phyloP scores from a whole-genome alignment of 768 basidiomycete species.

The Lactarius deliciosus region DNA sequence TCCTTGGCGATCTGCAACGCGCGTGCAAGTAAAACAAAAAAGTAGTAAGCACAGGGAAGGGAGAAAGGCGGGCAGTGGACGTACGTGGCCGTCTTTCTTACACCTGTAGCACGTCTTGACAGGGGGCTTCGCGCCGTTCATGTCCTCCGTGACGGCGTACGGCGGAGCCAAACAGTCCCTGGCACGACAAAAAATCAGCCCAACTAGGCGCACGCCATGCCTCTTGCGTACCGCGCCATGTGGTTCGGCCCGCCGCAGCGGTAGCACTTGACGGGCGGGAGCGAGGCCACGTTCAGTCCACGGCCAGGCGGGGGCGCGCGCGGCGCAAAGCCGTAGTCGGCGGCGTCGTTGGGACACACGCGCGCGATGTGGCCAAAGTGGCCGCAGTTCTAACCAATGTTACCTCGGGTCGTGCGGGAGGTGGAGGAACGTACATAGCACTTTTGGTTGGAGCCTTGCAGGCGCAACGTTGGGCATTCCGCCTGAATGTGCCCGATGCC shows the following conservation, averaged over 20 bases:
- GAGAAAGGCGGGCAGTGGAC: slow-evolving; percentile 33
- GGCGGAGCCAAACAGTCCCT: slow-evolving; percentile 84
- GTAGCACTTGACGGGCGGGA: slow-evolving; percentile 86
- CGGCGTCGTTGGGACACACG: slow-evolving; percentile 56
- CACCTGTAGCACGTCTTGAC: slow-evolving; percentile 88
- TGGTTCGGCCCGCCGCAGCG: slow-evolving; percentile 89
- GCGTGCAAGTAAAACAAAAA: no score
- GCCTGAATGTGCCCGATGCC: slow-evolving; percentile 90
- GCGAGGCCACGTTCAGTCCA: slow-evolving; percentile 67
- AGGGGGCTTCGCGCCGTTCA: slow-evolving; percentile 47
- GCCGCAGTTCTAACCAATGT: slow-evolving; percentile 53
- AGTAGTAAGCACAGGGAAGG: not conserved
- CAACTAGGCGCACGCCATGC: slow-evolving; percentile 17
- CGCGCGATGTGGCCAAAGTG: slow-evolving; percentile 83
- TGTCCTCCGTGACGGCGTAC: slow-evolving; percentile 49
- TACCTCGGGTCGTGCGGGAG: no score
- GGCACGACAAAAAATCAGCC: slow-evolving; percentile 12
- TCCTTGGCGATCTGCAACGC: slow-evolving; percentile 37
- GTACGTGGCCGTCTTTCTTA: slow-evolving; percentile 82
- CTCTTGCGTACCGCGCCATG: slow-evolving; percentile 61
- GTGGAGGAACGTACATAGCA: slow-evolving; percentile 66
- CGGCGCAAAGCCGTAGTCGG: slow-evolving; percentile 52
- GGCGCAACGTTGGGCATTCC: slow-evolving; percentile 78
- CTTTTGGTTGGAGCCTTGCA: slow-evolving; percentile 69
- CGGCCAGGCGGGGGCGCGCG: slow-evolving; percentile 76